Percentiles rank a stretch among this genome's conserved stretches.
These are phyloP conservation scores for Emmonsiellopsis sp. DNA, from an alignment of 2,329 filamentous ascomycete genomes.

Conservation along the genomic window DNA sequence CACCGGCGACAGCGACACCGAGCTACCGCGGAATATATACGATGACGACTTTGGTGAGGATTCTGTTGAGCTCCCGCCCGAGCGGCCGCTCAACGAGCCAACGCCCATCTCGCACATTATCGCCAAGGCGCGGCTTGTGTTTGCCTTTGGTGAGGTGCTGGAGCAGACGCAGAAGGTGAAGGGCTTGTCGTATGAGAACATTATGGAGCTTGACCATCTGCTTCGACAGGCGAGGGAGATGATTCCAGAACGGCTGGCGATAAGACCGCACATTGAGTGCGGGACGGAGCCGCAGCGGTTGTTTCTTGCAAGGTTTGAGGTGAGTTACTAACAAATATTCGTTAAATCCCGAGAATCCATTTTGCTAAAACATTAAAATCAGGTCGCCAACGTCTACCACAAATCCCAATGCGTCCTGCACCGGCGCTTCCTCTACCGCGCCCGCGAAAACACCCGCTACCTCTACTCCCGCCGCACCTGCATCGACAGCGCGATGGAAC, in stretches of 20 bases:
- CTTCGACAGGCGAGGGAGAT: slow-evolving; percentile 51
- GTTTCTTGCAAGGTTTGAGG: slow-evolving; percentile 72
- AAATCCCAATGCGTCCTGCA: slow-evolving; percentile 87
- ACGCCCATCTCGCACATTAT: slow-evolving; percentile 47
- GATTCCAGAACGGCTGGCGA: slow-evolving; percentile 69
- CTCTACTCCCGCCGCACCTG: slow-evolving; percentile 74
- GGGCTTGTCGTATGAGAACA: slow-evolving; percentile 48
- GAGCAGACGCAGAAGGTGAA: slow-evolving; percentile 34
- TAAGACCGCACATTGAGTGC: slow-evolving; percentile 65
- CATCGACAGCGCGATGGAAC: slow-evolving; percentile 76
- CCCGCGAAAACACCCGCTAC: slow-evolving; percentile 70
- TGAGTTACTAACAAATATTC: slow-evolving; percentile 15
- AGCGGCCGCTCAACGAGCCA: slow-evolving; percentile 50
- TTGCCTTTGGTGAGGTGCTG: slow-evolving; percentile 36
- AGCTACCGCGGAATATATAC: slow-evolving; percentile 52
- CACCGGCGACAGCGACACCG: slow-evolving; percentile 54
- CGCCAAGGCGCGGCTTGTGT: slow-evolving; percentile 34
- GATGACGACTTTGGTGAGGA: slow-evolving; percentile 58
- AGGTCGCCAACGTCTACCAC: slow-evolving; percentile 72
- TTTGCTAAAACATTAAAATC: background rate
- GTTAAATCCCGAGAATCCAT: background rate
- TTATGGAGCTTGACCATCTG: slow-evolving; percentile 51
- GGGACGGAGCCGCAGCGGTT: slow-evolving; percentile 59
- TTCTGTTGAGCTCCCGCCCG: slow-evolving; percentile 45
- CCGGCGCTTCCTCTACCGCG: slow-evolving; percentile 72